These are phyloP conservation scores for Pyrenophora seminiperda DNA, from an alignment of 2,329 filamentous ascomycete genomes.

Conservation along the genomic window DNA sequence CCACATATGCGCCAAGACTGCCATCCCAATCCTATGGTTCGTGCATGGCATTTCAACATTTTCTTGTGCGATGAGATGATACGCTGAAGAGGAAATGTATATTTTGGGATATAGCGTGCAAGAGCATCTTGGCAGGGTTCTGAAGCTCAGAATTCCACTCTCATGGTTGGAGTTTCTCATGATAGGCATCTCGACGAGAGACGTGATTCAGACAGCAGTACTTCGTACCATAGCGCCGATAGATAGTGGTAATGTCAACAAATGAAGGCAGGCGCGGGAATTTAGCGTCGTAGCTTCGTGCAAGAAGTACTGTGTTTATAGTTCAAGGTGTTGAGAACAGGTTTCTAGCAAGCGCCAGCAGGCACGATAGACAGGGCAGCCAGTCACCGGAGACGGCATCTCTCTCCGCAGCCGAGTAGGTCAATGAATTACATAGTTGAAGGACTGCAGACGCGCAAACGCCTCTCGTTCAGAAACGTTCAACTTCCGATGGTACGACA, in stretches of 20 bases:
- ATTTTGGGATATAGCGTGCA: too few relatives aligned
- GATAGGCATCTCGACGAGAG: neutral
- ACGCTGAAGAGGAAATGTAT: neutral
- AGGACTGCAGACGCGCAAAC: neutral
- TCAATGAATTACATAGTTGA: neutral
- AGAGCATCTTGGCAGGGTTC: too few relatives aligned
- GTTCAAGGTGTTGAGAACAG: neutral
- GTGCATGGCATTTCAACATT: neutral
- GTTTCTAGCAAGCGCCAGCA: neutral
- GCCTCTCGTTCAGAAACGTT: neutral
- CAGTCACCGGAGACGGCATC: neutral
- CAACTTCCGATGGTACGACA: neutral
- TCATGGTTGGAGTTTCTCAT: too few relatives aligned
- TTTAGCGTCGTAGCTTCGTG: neutral
- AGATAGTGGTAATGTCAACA: neutral
- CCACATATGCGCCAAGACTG: slow-evolving; percentile 13
- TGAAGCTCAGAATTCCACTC: too few relatives aligned
- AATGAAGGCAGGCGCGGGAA: neutral
- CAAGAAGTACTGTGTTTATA: neutral
- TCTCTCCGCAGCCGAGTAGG: neutral
- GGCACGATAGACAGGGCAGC: too few relatives aligned
- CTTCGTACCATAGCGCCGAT: neutral
- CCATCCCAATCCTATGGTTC: neutral
- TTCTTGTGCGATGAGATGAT: neutral
- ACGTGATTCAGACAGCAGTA: neutral